Conservation (phyloP, 495 filamentous ascomycete species). For the Penicillium lagena region DNA sequence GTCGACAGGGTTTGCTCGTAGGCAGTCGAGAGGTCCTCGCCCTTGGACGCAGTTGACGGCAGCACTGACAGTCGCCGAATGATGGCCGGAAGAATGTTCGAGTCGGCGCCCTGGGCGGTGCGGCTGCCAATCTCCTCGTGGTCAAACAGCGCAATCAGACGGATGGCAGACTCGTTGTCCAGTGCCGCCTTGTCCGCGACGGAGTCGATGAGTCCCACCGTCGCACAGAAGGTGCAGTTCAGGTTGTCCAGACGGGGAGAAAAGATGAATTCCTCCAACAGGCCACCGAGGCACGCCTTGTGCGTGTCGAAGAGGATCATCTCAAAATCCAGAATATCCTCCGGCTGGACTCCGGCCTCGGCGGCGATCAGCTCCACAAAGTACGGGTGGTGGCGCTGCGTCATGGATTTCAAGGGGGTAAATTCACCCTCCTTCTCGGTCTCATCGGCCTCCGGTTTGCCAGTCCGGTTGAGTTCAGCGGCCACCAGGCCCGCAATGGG, state of each 20-base stretch:
- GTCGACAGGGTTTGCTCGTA: conserved; percentile 89
- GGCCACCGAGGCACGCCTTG: conserved; percentile 76
- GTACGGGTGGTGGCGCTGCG: conserved; percentile 83
- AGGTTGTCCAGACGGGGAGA: conserved; percentile 91
- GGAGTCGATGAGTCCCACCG: conserved; percentile 74
- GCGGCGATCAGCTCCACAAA: conserved; percentile 81
- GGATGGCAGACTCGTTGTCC: conserved; percentile 71
- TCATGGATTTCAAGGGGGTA: conserved; percentile 65
- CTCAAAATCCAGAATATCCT: conserved; percentile 87
- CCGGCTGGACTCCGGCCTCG: conserved; percentile 59
- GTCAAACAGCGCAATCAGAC: conserved; percentile 87
- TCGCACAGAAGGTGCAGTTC: conserved; percentile 87
- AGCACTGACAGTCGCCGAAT: conserved; percentile 82
- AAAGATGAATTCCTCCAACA: conserved; percentile 92
- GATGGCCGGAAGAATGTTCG: conserved; percentile 83
- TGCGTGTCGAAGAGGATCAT: conserved; percentile 95
- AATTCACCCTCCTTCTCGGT: conserved; percentile 37
- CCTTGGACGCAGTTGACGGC: conserved; percentile 42
- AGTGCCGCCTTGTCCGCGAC: conserved; percentile 54
- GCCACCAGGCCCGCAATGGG: conserved; percentile 85
- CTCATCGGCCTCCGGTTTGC: conserved; percentile 30
- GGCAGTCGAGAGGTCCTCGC: conserved; percentile 59
- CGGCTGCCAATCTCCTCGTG: conserved; percentile 95
- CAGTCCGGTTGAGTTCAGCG: conserved; percentile 76
- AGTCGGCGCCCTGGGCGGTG: conserved; percentile 89